Percentiles rank a stretch among this genome's conserved stretches.
Conservation (phyloP, 1,284 basidiomycete genomes). For the Veloboletus limbatus region DNA sequence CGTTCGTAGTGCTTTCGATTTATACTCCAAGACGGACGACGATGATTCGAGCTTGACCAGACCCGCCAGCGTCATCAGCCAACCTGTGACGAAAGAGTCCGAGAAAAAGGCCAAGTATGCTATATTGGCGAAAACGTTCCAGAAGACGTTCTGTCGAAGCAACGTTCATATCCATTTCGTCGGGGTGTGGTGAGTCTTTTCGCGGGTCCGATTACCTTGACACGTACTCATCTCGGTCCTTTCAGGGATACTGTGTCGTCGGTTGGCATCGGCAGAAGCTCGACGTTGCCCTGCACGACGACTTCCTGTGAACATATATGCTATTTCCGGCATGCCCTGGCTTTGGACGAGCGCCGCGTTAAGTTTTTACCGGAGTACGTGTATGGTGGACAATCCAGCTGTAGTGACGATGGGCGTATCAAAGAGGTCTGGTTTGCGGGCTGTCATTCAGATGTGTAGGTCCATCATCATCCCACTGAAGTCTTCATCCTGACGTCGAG, state of each 20-base stretch:
- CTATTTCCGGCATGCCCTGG: slow-evolving; percentile 34
- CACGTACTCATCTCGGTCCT: neutral
- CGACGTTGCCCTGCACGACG: slow-evolving; percentile 29
- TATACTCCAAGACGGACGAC: slow-evolving; percentile 27
- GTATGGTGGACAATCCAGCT: slow-evolving; percentile 23
- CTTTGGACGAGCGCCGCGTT: slow-evolving; percentile 40
- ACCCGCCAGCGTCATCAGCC: slow-evolving; percentile 15
- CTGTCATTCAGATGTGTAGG: slow-evolving; percentile 36
- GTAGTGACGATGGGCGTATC: slow-evolving; percentile 15
- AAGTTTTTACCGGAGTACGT: slow-evolving; percentile 41
- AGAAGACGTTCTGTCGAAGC: slow-evolving; percentile 26
- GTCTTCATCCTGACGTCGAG: slow-evolving; percentile 2
- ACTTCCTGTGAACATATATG: slow-evolving; percentile 30
- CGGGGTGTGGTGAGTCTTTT: slow-evolving; percentile 34
- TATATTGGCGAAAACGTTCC: slow-evolving; percentile 24
- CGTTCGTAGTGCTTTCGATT: slow-evolving; percentile 25
- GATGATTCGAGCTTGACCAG: slow-evolving; percentile 10
- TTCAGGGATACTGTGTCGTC: slow-evolving; percentile 37
- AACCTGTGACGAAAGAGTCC: slow-evolving; percentile 11
- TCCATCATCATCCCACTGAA: slow-evolving; percentile 1
- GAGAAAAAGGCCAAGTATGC: slow-evolving; percentile 10
- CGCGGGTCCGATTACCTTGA: neutral
- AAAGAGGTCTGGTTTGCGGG: slow-evolving; percentile 40
- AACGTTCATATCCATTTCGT: slow-evolving; percentile 36
- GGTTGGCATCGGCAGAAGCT: slow-evolving; percentile 32